These are phyloP conservation scores for Trypanosoma boissoni DNA, from an alignment of 208 protist genomes.

Conservation along the genomic window DNA sequence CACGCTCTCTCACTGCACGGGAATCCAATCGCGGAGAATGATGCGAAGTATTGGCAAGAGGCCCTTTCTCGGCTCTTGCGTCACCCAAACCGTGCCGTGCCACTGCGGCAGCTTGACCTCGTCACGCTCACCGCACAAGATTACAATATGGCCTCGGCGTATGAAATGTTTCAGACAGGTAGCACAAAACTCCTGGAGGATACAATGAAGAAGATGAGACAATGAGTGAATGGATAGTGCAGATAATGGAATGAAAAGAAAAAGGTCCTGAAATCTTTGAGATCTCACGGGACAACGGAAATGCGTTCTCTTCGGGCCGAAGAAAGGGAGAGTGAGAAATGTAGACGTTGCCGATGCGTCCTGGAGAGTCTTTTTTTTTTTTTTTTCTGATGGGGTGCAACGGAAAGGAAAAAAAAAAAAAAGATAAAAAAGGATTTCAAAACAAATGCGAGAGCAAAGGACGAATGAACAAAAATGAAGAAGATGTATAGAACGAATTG, in stretches of 20 bases:
- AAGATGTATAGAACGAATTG: too few species aligned
- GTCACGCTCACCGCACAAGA: slow-evolving; percentile 79
- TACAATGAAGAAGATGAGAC: slow-evolving; percentile 13
- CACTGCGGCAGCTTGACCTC: slow-evolving; percentile 72
- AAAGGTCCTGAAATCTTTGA: too few species aligned
- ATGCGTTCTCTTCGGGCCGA: too few species aligned
- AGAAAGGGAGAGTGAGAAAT: too few species aligned
- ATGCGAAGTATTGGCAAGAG: slow-evolving; percentile 53
- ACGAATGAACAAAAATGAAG: neutral
- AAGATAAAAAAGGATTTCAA: neutral
- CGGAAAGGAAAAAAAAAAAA: neutral
- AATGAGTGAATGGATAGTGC: neutral
- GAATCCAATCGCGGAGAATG: slow-evolving; percentile 75
- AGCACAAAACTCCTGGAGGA: slow-evolving; percentile 38
- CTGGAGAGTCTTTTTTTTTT: slow-evolving; percentile 12
- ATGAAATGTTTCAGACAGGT: slow-evolving; percentile 62
- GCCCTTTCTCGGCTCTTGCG: slow-evolving; percentile 50
- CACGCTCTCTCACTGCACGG: slow-evolving; percentile 70
- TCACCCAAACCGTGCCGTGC: slow-evolving; percentile 41
- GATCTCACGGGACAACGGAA: too few species aligned
- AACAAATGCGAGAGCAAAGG: neutral
- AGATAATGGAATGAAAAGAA: too few species aligned
- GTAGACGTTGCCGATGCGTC: too few species aligned
- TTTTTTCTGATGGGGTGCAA: neutral
- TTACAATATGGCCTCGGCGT: slow-evolving; percentile 60